phyloP scores from a whole-genome alignment of 129 eudicot species.

The Cynara cardunculus region DNA sequence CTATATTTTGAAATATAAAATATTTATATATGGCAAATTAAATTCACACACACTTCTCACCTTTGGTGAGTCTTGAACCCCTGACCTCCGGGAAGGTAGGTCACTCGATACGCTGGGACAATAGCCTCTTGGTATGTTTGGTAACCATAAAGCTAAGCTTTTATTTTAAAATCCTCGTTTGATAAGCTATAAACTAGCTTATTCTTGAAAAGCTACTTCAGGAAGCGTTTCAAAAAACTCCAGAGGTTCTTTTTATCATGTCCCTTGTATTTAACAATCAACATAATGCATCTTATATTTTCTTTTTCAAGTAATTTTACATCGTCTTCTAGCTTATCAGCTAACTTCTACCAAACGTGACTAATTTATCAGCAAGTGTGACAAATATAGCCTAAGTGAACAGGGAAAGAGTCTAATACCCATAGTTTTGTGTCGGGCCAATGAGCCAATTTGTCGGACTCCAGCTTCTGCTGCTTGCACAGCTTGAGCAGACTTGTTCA shows the following conservation, averaged over 20 bases:
- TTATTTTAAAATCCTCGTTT: neutral
- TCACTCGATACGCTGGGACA: neutral
- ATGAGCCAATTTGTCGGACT: conserved; percentile 67
- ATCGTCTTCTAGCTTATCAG: neutral
- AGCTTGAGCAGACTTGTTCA: conserved; percentile 78
- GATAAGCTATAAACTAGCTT: neutral
- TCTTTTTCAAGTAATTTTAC: neutral
- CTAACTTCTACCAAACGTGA: neutral
- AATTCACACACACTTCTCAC: neutral
- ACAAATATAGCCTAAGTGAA: neutral
- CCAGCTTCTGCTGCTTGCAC: conserved; percentile 95
- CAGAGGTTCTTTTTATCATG: neutral
- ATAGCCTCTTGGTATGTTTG: neutral
- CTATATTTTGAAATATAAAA: neutral
- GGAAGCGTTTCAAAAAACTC: neutral
- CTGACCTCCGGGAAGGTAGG: neutral
- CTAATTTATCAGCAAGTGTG: neutral
- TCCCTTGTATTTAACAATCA: neutral
- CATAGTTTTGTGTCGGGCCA: conserved; percentile 67
- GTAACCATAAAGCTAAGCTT: neutral
- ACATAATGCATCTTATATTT: too few species aligned
- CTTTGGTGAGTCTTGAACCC: neutral
- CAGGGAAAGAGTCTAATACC: conserved; percentile 30
- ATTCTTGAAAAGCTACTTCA: neutral
- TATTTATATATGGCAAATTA: neutral